Evolutionary conservation across 2,329 filamentous ascomycete species (phyloP).

Genomic region (Rosellinia necatrix): DNA sequence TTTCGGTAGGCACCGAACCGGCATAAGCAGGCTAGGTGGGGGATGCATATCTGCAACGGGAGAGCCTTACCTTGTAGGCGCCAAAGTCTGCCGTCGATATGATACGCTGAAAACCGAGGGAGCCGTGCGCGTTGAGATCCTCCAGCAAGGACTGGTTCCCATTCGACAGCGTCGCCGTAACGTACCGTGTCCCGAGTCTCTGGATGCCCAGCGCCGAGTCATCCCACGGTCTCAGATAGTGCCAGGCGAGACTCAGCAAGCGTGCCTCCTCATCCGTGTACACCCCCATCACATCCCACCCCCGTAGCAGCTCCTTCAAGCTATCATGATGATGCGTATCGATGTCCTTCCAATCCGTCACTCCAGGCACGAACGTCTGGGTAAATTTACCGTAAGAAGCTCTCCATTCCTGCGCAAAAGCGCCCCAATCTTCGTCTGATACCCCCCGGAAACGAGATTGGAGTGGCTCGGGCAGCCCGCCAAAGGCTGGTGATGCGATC

Average conservation of each 20-base stretch:
- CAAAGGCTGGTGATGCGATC: constrained; percentile 50
- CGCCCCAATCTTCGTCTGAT: constrained; percentile 62
- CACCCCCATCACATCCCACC: constrained; percentile 60
- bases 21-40: background rate
- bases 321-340: constrained; percentile 73
- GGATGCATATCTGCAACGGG: background rate
- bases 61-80: constrained; percentile 65
- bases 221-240: constrained; percentile 70
- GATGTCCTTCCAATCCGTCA: constrained; percentile 66
- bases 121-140: constrained; percentile 64
- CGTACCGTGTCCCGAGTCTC: constrained; percentile 56
- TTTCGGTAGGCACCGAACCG: background rate
- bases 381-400: constrained; percentile 67
- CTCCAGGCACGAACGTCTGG: constrained; percentile 51
- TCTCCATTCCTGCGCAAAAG: constrained; percentile 74
- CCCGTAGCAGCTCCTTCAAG: constrained; percentile 60
- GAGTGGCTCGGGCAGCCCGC: constrained; percentile 51
- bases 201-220: constrained; percentile 64
- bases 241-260: constrained; percentile 71
- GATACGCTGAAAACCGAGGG: constrained; percentile 65
- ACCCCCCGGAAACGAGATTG: constrained; percentile 55
- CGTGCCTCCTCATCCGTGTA: constrained; percentile 67
- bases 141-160: constrained; percentile 70
- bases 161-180: constrained; percentile 73
- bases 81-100: constrained; percentile 72